Evolutionary conservation across 495 filamentous ascomycete species (phyloP), one percentile per base, ranked within the genome.

Genomic region (Lepraria neglecta): DNA sequence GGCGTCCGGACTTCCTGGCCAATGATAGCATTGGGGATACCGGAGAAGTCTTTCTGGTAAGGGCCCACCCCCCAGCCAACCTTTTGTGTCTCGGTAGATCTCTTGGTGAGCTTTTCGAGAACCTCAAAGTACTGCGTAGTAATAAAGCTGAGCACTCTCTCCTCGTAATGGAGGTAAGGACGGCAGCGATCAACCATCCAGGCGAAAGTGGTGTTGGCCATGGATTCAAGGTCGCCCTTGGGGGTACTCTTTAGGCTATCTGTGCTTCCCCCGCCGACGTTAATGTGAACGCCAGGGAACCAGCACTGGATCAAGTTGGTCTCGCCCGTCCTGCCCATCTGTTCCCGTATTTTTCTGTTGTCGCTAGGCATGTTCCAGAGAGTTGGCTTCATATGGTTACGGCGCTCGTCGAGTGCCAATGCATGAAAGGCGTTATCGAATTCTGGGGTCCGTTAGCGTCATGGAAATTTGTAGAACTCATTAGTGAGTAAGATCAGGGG

Each of bases 381-480:
- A 2, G 80, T 77, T 0, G 84, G 82, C 6, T 69, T 58, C 63
- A 83, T 85, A 4, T 80, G 71, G 3, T 69, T 70, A 6, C 83
- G 75, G 12, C 71, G 66, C 65, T 86, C 83, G 52, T 86, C 83
- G 0, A 86, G 69, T 6, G 81, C 76, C 17, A 86, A 64, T 21
- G 81, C 81, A 9, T 86, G 84, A 60, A 78, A 86, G 3, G 83
- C 83, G 63, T 84, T 70, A 48, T 80, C 71, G 58, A 85, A 75
- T 52, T 80, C 72, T 71, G 51, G 14, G 64, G 69, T 27, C 71
- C 68, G 0, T 66, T 65, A 28, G 69, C 65, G 33, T 56, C 33
- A 56, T 28, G 15, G 7, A 6, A 7, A 6, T 15, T 24, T 27
- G 6, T 28, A 2, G 1, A 35, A 30, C 10, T 17, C 38, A 47